These are phyloP conservation scores for Leptographium radiaticola DNA, from an alignment of 2,329 filamentous ascomycete species.

Conservation along the genomic window DNA sequence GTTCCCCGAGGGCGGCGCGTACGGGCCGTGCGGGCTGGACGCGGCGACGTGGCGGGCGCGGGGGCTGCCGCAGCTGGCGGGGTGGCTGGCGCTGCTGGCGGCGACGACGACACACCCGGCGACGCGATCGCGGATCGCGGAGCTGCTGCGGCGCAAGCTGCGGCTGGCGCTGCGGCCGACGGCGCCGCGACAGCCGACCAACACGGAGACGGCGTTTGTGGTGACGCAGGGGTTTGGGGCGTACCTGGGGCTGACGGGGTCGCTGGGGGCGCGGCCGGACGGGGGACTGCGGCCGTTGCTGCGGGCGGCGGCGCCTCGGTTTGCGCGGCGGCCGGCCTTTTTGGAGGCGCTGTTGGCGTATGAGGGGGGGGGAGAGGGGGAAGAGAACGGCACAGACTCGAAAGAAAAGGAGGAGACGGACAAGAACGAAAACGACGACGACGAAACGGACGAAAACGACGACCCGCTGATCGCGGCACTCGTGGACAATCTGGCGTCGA, in stretches of 20 bases:
- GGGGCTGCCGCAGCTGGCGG: conserved; percentile 55
- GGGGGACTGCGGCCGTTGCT: conserved; percentile 50
- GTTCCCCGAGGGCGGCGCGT: conserved; percentile 50
- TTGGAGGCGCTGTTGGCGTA: conserved; percentile 49
- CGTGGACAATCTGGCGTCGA: conserved; percentile 59
- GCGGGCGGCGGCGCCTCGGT: conserved; percentile 51
- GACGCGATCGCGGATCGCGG: conserved; percentile 48
- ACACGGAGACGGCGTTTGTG: conserved; percentile 58
- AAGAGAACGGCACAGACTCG: too few species aligned
- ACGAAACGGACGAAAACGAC: conserved; percentile 20
- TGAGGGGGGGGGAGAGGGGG: conserved; percentile 21
- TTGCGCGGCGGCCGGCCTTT: conserved; percentile 53
- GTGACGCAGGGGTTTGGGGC: conserved; percentile 62
- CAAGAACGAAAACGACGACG: conserved; percentile 28
- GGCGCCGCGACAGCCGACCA: conserved; percentile 22
- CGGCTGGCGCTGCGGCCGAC: conserved; percentile 51
- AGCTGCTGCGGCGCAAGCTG: conserved; percentile 52
- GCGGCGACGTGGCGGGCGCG: conserved; percentile 47
- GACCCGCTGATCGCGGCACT: conserved; percentile 52
- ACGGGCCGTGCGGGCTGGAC: conserved; percentile 50
- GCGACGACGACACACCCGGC: conserved; percentile 46
- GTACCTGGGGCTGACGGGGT: conserved; percentile 53
- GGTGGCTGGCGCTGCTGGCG: conserved; percentile 50
- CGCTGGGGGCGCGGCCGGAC: conserved; percentile 41
- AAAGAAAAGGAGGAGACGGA: too few species aligned